Percentiles rank a stretch among this genome's conserved stretches.
Conservation (phyloP, 164 flowering plant species). For the Vitis rupestris region DNA sequence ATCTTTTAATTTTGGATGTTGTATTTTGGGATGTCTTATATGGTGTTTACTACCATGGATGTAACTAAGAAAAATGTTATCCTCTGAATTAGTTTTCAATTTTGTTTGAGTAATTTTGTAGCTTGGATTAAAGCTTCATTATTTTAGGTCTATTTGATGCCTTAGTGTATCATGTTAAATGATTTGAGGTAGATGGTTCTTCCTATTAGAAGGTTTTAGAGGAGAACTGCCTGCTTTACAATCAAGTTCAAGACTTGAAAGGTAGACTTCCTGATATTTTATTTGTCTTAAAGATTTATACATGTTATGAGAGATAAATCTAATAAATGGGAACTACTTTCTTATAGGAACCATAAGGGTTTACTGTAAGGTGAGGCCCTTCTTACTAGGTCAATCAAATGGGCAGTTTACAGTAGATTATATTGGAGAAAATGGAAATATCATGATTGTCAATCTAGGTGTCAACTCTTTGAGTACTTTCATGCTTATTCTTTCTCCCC, state of each 20-base stretch:
- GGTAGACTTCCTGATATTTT: conserved; percentile 32
- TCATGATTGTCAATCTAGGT: conserved; percentile 64
- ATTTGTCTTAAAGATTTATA: neutral
- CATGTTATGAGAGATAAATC: neutral
- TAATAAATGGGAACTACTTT: neutral
- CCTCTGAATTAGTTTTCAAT: no score
- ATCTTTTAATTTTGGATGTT: no score
- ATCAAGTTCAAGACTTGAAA: conserved; percentile 91
- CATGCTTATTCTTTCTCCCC: no score
- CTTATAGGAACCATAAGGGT: conserved; percentile 80
- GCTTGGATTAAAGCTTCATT: no score
- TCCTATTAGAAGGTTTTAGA: conserved; percentile 75
- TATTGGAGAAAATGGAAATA: conserved; percentile 83
- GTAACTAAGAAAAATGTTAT: no score
- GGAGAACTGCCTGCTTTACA: conserved; percentile 77
- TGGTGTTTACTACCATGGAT: no score
- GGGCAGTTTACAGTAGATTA: conserved; percentile 63
- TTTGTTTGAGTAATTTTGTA: no score
- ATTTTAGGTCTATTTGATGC: conserved; percentile 3
- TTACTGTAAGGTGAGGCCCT: conserved; percentile 83
- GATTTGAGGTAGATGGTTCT: conserved; percentile 57
- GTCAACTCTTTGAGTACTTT: no score
- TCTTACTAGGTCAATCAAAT: conserved; percentile 54
- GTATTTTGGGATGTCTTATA: no score
- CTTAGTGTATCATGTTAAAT: conserved; percentile 51